Evolutionary conservation across 2,329 filamentous ascomycete genomes (phyloP), one percentile per base, ranked within the genome.

Genomic region (Colletotrichum sp.): DNA sequence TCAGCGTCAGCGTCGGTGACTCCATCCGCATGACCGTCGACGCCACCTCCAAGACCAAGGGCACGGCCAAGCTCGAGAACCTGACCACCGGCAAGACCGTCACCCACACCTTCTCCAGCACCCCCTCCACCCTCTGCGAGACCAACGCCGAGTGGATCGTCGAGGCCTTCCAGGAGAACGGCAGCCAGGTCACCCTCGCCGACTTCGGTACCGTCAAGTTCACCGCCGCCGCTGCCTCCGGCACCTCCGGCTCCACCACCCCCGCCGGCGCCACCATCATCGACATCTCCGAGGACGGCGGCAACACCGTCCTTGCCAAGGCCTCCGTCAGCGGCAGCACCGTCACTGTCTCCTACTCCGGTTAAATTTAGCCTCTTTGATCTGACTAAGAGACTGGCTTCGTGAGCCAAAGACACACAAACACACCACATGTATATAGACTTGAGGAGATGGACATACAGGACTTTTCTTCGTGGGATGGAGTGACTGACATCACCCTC

Each of bases 81-180:
- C 79, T 86, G 77, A 87, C 85, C 12, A 91, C 86, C 3, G 90
- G 90, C 60, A 81, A 89, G 80, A 86, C 80, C 6, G 90, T 90
- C 32, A 87, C 86, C 18, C 88, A 93, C 83, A 86, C 84, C 6
- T 88, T 92, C 81, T 84, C 79, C 55, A 85, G 83, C 68, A 84
- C 90, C 66, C 80, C 81, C 4, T 82, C 82, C n/a, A 77, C 79
- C 18, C 86, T 92, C 16, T 90, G 88, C 79, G 86, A 90, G 79
- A 87, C 88, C 79, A 92, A 92, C 76, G 91, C 90, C 13, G 91
- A 93, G 80, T 93, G 91, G 90, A 92, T 93, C 78, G 90, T 92
- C 16, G 91, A 92, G 83, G 83, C 81, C n/a, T 84, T 84, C 75
- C 76, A 81, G 66, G 68, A 76, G 3, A 79, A 76, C 60, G 78